Conservation (phyloP, 768 basidiomycete species). For the Suillus placidus region DNA sequence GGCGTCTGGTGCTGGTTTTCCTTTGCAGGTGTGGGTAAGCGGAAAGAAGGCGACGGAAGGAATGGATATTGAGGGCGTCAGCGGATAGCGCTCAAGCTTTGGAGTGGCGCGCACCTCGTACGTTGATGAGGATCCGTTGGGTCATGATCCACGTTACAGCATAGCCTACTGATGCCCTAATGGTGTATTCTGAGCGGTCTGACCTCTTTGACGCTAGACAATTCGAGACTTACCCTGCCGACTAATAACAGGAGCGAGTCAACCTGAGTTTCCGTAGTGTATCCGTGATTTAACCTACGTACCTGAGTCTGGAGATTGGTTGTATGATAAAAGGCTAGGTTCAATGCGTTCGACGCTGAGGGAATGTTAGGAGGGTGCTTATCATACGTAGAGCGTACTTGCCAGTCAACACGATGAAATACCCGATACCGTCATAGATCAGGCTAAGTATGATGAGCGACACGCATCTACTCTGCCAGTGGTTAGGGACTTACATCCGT, state of each 20-base stretch:
- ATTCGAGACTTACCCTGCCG: constrained; percentile 48
- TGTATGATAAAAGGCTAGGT: constrained; percentile 50
- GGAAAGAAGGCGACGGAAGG: background rate
- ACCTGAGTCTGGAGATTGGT: constrained; percentile 48
- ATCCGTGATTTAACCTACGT: constrained; percentile 19
- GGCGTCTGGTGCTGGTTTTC: constrained; percentile 22
- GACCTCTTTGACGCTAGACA: constrained; percentile 4
- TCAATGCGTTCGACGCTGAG: constrained; percentile 52
- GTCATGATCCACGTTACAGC: constrained; percentile 64
- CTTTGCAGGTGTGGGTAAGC: constrained; percentile 15
- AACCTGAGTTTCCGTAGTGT: constrained; percentile 7
- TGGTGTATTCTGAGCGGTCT: background rate
- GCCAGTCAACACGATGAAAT: constrained; percentile 55
- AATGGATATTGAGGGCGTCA: background rate
- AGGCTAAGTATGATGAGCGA: constrained; percentile 43
- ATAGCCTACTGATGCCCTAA: constrained; percentile 59
- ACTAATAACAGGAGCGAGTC: constrained; percentile 35
- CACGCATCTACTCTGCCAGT: constrained; percentile 1
- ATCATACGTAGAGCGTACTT: constrained; percentile 2
- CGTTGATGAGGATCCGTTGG: constrained; percentile 58
- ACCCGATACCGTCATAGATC: constrained; percentile 65
- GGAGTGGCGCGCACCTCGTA: constrained; percentile 43
- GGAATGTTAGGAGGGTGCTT: constrained; percentile 1
- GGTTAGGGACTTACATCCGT: constrained; percentile 21
- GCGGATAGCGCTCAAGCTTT: background rate